A percentile compares a stretch with the other conserved stretches of the same genome.
phyloP scores from a whole-genome alignment of 495 filamentous ascomycete genomes.

The Neurospora sp. region DNA sequence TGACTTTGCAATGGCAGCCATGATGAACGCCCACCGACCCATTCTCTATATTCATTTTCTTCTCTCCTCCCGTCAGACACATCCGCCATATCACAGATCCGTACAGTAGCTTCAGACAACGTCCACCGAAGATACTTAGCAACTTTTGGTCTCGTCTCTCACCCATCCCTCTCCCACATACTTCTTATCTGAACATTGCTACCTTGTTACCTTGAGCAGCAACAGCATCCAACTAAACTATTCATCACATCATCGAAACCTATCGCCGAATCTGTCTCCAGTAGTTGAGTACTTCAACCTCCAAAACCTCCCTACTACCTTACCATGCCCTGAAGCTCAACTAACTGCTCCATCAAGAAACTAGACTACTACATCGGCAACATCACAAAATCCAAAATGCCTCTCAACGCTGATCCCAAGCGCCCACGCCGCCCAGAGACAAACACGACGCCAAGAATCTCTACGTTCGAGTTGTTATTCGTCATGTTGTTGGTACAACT shows the following conservation, averaged over 20 bases:
- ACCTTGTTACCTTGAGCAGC: neutral
- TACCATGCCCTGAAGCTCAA: neutral
- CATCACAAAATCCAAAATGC: neutral
- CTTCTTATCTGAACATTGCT: neutral
- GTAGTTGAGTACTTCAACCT: neutral
- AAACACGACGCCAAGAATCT: neutral
- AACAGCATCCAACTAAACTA: neutral
- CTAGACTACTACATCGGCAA: neutral
- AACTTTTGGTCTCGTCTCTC: neutral
- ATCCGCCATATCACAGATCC: neutral
- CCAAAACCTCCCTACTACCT: neutral
- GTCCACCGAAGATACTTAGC: neutral
- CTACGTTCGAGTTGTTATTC: no score
- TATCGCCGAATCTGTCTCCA: neutral
- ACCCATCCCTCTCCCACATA: neutral
- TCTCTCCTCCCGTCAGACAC: neutral
- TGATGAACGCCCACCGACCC: neutral
- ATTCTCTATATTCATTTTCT: neutral
- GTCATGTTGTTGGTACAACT: no score
- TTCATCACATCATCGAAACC: neutral
- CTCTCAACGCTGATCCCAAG: neutral
- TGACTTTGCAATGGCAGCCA: neutral
- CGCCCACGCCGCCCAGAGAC: neutral
- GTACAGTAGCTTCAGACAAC: neutral
- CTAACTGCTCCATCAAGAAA: neutral